Evolutionary conservation across 306 rosid species (phyloP), one percentile per base, ranked within the genome.

Genomic region (Boehmeria nivea): DNA sequence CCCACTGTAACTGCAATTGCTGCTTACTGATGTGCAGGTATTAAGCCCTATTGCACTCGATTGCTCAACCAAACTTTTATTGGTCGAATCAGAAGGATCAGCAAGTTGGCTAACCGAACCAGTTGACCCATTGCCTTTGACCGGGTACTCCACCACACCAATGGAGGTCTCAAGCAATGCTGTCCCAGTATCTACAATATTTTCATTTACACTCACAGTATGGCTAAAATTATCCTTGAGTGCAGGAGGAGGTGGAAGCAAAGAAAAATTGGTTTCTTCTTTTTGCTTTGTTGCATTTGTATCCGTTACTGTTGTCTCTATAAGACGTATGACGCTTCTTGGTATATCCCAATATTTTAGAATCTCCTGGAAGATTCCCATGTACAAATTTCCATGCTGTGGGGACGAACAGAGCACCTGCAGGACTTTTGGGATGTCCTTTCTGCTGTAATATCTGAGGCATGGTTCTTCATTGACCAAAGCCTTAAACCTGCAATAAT

Each of bases 401-500:
- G 70, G 39, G 25, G 88, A 78, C 51, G 83, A 81, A 72, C 43
- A 75, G 43, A 91, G 85, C 55, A 76, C 76, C 52, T 67, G 77
- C 63, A 93, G 72, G 67, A 85, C 88, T 56, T 77, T 77, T 38
- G 73, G 79, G 54, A 91, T 83, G 75, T 87, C 95, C 69, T 75
- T 76, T 78, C 51, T 81, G 69, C 77, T 85, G 79, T 84, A 93
- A 61, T 93, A 87, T 64, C 81, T 83, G 69, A 81, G 66, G 72
- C 57, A 61, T 54, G 65, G 81, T 63, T 81, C 84, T 55, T 68
- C 64, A 43, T 54, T 80, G 65, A 69, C 53, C 50, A 67, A 50
- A 40, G 67, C 75, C 70, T 74, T 81, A 61, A 81, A 76, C 80
- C 99, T 93, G 89, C 79, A 85, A 81, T 59, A 33, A 68, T 38